These are phyloP conservation scores for Xenosphaeropsis pyriputrescens DNA, from an alignment of 2,329 filamentous ascomycete species.

Conservation along the genomic window DNA sequence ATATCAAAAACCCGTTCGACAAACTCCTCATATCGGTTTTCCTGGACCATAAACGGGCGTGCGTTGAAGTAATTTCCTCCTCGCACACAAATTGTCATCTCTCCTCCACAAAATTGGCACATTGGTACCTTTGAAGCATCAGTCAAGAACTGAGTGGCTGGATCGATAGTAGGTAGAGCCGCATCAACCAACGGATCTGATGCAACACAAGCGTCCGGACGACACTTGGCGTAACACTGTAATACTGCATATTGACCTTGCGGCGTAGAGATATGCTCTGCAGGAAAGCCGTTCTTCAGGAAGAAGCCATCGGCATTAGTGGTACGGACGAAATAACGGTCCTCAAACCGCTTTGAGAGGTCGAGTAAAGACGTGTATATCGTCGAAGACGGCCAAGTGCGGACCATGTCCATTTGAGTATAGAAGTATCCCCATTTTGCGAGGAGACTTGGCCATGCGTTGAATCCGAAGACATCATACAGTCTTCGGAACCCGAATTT, in stretches of 20 bases:
- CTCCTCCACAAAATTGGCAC: slow-evolving; percentile 13
- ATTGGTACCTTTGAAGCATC: slow-evolving; percentile 10
- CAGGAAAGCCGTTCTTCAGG: slow-evolving; percentile 13
- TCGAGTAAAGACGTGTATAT: slow-evolving; percentile 9
- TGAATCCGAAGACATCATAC: slow-evolving; percentile 20
- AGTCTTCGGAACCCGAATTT: slow-evolving; percentile 15
- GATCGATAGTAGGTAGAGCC: no score
- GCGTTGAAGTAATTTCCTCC: slow-evolving; percentile 16
- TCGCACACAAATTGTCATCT: slow-evolving; percentile 16
- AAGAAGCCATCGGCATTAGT: slow-evolving; percentile 20
- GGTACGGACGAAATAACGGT: slow-evolving; percentile 15
- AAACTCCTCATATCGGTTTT: slow-evolving; percentile 11
- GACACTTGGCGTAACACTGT: slow-evolving; percentile 17
- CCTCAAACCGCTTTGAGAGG: slow-evolving; percentile 7
- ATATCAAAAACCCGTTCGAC: not conserved
- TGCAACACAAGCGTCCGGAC: slow-evolving; percentile 6
- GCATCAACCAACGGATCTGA: no score
- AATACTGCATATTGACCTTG: slow-evolving; percentile 17
- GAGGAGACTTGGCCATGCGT: slow-evolving; percentile 13
- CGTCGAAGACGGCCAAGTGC: slow-evolving; percentile 12
- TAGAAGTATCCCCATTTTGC: slow-evolving; percentile 20
- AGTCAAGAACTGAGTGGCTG: slow-evolving; percentile 6
- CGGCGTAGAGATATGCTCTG: slow-evolving; percentile 14
- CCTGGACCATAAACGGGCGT: slow-evolving; percentile 9
- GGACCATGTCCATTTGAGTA: slow-evolving; percentile 15